phyloP scores from a whole-genome alignment of 805 yeast species.

The Ogataea kodamae region DNA sequence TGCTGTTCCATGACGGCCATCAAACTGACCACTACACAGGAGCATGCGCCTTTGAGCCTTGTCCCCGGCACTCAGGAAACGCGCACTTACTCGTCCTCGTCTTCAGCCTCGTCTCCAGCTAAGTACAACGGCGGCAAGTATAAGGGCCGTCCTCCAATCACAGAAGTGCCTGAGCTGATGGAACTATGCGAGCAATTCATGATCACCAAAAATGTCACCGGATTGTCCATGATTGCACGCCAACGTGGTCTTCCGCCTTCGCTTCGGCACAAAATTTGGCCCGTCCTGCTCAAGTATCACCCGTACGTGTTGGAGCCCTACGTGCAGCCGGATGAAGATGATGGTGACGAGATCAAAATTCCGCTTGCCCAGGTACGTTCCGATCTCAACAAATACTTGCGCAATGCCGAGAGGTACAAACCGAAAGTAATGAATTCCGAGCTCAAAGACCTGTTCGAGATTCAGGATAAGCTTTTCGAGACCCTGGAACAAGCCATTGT shows the following conservation, averaged over 20 bases:
- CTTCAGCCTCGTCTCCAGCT: constrained; percentile 16
- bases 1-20: too few relatives aligned
- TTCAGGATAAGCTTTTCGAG: constrained; percentile 52
- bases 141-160: constrained; percentile 41
- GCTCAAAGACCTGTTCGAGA: constrained; percentile 34
- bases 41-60: too few relatives aligned
- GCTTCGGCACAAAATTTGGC: constrained; percentile 80
- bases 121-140: constrained; percentile 25
- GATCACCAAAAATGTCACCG: constrained; percentile 59
- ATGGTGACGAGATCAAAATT: constrained; percentile 27
- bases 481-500: constrained; percentile 57
- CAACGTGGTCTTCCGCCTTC: constrained; percentile 84
- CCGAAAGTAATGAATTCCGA: constrained; percentile 31
- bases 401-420: constrained; percentile 37
- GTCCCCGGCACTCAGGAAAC: too few relatives aligned
- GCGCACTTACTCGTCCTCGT: too few relatives aligned
- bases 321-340: constrained; percentile 54
- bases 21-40: too few relatives aligned
- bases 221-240: constrained; percentile 75
- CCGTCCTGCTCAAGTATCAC: constrained; percentile 71
- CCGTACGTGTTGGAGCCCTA: constrained; percentile 81
- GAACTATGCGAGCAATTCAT: constrained; percentile 55
- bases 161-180: constrained; percentile 47
- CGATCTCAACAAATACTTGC: constrained; percentile 61
- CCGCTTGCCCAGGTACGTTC: constrained; percentile 41